Evolutionary conservation across 768 basidiomycete genomes (phyloP).

Genomic region (Tricholoma sp.): DNA sequence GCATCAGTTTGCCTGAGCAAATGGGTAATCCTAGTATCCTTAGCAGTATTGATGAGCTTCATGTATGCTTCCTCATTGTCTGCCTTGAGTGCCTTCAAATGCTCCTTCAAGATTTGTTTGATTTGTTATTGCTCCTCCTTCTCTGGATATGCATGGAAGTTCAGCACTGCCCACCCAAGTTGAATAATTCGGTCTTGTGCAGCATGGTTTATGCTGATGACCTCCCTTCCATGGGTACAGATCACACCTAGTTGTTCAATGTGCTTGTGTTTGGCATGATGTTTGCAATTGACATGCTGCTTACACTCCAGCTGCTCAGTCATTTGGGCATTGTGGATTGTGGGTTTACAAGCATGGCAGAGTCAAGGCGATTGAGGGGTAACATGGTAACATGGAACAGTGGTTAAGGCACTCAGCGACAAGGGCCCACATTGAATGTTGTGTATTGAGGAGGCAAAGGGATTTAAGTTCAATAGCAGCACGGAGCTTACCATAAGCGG

Average conservation of each 20-base stretch:
- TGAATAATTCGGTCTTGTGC: too few species aligned
- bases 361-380: conserved; percentile 86
- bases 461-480: conserved; percentile 93
- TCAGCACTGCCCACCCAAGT: conserved; percentile 75
- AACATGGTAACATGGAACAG: conserved; percentile 84
- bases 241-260: conserved; percentile 90
- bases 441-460: conserved; percentile 84
- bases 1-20: too few species aligned
- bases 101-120: conserved; percentile 90
- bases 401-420: conserved; percentile 86
- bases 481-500: conserved; percentile 76
- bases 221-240: conserved; percentile 73
- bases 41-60: conserved; percentile 97
- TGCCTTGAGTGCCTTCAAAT: too few species aligned
- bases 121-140: conserved; percentile 98
- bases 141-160: conserved; percentile 86
- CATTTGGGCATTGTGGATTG: conserved; percentile 80
- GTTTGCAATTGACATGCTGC: conserved; percentile 89
- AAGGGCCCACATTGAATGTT: conserved; percentile 78
- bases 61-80: conserved; percentile 99
- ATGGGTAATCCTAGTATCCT: too few species aligned
- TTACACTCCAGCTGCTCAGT: conserved; percentile 88
- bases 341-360: conserved; percentile 80
- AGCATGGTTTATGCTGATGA: conserved; percentile 59
- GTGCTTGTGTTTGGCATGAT: conserved; percentile 93